Evolutionary conservation across 805 yeast species (phyloP), one percentile per base, ranked within the genome.

Genomic region (Candida germanica): DNA sequence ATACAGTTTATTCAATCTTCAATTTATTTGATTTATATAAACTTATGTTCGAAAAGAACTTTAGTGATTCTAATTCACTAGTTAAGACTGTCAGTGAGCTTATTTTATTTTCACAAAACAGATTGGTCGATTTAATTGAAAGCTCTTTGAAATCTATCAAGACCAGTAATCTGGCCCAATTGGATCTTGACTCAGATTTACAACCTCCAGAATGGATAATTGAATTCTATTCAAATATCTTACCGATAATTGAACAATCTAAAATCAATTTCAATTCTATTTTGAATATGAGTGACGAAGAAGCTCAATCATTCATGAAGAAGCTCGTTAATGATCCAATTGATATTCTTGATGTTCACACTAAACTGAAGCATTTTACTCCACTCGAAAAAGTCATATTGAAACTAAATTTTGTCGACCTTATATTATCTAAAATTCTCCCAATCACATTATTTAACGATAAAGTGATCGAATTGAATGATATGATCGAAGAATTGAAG

Each of bases 121-220:
- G 56, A 29, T 46, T 64, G 10, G 34, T 44, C 5, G 49, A 41
- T 16, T 47, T 64, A 7, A 44, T 66, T 5, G 42, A 47, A 6
- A 57, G 56, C 36, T 50, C 58, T 16, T 49, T 67, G 20, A 56
- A 56, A n/a, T 53, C 67, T 1, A 56, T 65, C 7, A 43, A 42
- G 23, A 50, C 51, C 17, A 61, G 67, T 21, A 66, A 61, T 39
- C 61, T 51, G 58, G 70, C 71, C 3, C 60, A 61, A 35, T 45
- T 66, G 14, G 71, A 65, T 26, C 59, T 50, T 50, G 65, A 64
- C 34, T 71, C 71, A 19, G 86, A 86, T 42, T 62, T 85, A 15
- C 75, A 81, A 42, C 80, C 95, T 4, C 96, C 97, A 0, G 94
- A 85, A 41, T 89, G 94, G 88, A 61, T 85, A 15, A 64, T 74